Conservation (phyloP, 768 basidiomycete genomes). For the Naematelia aurantialba region DNA sequence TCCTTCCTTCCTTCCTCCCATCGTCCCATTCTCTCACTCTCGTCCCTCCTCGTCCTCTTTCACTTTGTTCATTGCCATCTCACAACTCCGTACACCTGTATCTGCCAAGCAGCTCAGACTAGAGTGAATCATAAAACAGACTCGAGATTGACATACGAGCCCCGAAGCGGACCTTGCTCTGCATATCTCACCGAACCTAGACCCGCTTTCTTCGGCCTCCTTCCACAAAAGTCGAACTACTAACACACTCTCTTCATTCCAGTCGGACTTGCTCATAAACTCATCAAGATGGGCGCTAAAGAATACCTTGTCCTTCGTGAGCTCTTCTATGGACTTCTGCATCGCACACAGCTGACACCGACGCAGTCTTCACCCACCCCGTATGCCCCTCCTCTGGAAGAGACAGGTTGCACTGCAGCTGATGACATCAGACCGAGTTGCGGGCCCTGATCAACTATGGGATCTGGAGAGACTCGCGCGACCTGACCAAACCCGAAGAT, state of each 20-base stretch:
- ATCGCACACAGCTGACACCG: conserved; percentile 1
- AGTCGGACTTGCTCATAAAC: neutral
- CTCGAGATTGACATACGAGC: no score
- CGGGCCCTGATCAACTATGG: conserved; percentile 76
- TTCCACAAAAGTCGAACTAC: no score
- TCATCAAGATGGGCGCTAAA: conserved; percentile 14
- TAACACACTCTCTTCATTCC: neutral
- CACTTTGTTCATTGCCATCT: no score
- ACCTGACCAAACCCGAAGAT: conserved; percentile 72
- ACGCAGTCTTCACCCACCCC: conserved; percentile 29
- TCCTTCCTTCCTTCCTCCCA: neutral
- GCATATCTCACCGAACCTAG: no score
- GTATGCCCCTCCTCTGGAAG: conserved; percentile 16
- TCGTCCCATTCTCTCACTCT: conserved; percentile 1
- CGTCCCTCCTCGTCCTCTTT: neutral
- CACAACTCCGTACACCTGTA: neutral
- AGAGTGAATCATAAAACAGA: no score
- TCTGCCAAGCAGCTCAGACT: neutral
- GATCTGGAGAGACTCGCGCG: conserved; percentile 77
- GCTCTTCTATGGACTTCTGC: neutral
- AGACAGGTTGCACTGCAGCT: conserved; percentile 3
- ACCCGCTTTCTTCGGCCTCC: neutral
- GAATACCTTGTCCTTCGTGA: conserved; percentile 11
- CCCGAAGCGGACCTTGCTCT: no score
- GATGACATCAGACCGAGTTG: conserved; percentile 59